Conservation (phyloP, 768 basidiomycete species). For the Baorangia bicolor region DNA sequence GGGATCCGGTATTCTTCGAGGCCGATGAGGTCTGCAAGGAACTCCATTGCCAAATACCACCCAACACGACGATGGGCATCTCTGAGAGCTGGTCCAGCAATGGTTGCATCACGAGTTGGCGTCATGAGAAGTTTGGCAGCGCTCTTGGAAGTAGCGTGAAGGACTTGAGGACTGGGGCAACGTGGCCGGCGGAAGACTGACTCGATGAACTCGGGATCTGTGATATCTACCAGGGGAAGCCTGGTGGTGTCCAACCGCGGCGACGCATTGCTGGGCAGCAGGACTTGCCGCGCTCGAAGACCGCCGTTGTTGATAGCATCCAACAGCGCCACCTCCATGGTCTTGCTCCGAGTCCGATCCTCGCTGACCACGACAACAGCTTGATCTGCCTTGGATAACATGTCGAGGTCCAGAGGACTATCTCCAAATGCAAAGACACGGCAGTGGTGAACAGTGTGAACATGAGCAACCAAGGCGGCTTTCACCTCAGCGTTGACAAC, state of each 20-base stretch:
- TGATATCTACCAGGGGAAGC: slow-evolving; percentile 16
- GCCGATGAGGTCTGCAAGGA: slow-evolving; percentile 16
- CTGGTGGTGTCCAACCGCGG: slow-evolving; percentile 14
- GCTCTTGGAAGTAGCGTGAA: slow-evolving; percentile 13
- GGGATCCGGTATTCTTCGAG: slow-evolving; percentile 15
- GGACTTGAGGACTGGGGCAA: slow-evolving; percentile 11
- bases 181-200: slow-evolving; percentile 13
- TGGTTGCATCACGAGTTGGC: slow-evolving; percentile 14
- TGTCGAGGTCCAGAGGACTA: slow-evolving; percentile 13
- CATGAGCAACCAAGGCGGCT: slow-evolving; percentile 14
- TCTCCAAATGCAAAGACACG: slow-evolving; percentile 13
- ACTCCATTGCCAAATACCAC: slow-evolving; percentile 17
- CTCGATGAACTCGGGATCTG: slow-evolving; percentile 12
- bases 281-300: slow-evolving; percentile 13
- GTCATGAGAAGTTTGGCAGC: slow-evolving; percentile 14
- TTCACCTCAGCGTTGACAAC: slow-evolving; percentile 14
- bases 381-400: slow-evolving; percentile 16
- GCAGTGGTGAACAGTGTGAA: slow-evolving; percentile 12
- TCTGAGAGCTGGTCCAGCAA: slow-evolving; percentile 16
- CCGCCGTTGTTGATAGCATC: slow-evolving; percentile 11
- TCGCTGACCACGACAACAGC: slow-evolving; percentile 13
- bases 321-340: slow-evolving; percentile 11
- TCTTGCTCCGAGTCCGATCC: slow-evolving; percentile 13
- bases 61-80: slow-evolving; percentile 17
- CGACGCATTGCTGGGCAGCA: slow-evolving; percentile 12